phyloP scores from a whole-genome alignment of 2,329 filamentous ascomycete genomes.

The Coleophoma cylindrospora region DNA sequence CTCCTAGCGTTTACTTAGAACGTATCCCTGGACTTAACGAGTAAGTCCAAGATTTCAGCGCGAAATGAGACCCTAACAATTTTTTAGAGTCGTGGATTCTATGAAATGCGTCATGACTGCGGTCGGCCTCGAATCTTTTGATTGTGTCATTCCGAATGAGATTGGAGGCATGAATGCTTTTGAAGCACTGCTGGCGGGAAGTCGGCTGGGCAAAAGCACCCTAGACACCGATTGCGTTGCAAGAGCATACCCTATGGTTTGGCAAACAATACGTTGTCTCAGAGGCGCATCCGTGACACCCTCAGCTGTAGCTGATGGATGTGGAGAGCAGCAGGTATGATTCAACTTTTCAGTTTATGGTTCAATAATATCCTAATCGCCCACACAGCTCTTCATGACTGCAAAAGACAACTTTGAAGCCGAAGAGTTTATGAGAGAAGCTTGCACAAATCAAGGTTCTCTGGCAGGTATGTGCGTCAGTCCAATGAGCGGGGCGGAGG shows the following conservation, averaged over 20 bases:
- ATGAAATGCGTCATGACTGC: conserved; percentile 19
- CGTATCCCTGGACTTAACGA: conserved; percentile 22
- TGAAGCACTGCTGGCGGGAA: conserved; percentile 20
- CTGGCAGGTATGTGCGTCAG: conserved; percentile 21
- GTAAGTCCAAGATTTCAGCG: conserved; percentile 7
- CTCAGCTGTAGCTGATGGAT: conserved; percentile 19
- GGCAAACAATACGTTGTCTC: conserved; percentile 24
- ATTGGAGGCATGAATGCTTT: conserved; percentile 60
- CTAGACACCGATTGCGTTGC: conserved; percentile 25
- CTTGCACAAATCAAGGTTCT: conserved; percentile 19
- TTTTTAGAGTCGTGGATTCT: conserved; percentile 19
- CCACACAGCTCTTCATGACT: conserved; percentile 12
- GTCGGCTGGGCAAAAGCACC: conserved; percentile 18
- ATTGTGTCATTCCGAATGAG: conserved; percentile 57
- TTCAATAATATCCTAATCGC: not conserved
- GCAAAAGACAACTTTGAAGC: conserved; percentile 16
- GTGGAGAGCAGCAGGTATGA: conserved; percentile 12
- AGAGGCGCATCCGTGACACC: conserved; percentile 19
- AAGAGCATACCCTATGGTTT: conserved; percentile 24
- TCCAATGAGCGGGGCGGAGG: conserved; percentile 20
- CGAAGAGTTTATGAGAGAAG: conserved; percentile 22
- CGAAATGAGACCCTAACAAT: conserved; percentile 3
- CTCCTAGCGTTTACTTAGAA: conserved; percentile 24
- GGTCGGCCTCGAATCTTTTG: conserved; percentile 16
- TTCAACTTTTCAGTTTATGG: not conserved